Evolutionary conservation across 2,329 filamentous ascomycete genomes (phyloP), one percentile per base, ranked within the genome.

Genomic region (Dothidotthia symphoricarpi): DNA sequence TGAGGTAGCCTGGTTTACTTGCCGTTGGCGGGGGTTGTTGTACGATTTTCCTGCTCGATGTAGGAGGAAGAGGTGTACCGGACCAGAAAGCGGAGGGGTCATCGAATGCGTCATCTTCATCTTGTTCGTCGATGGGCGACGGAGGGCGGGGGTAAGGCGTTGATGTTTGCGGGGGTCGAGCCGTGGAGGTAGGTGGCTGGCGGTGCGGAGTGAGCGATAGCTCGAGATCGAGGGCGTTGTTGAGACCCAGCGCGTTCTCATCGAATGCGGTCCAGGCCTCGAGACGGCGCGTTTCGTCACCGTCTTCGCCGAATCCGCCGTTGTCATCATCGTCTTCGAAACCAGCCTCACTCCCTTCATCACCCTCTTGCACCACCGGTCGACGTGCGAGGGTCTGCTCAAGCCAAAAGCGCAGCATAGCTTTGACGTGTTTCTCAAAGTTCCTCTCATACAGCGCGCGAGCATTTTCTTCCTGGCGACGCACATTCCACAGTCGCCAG

Each of bases 341-440:
- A 30, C 29, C 32, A 2, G 43, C 45, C 3, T 39, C 19, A 22
- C 9, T 41, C 41, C 17, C 36, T 28, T 24, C 38, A 39, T n/a
- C 45, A 43, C 12, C 45, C 35, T 42, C 39, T 51, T 13, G 38
- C 43, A 24, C 40, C 46, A 40, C 45, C n/a, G 47, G 39, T 30
- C 59, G 41, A n/a, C 48, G 45, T 3, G 53, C 54, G 14, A 46
- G 26, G 25, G 73, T 67, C 36, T 70, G 72, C 12, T 74, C 71
- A 10, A 67, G 55, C 78, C 79, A 83, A 43, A 75, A 72, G 16
- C 74, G 68, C 32, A 82, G 61, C 67, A 81, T 76, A 19, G 71
- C 71, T 39, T 75, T 69, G 17, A 73, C 64, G 55, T 81, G 79
- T 45, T 76, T 76, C 37, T 76, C 70, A 25, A 75, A 68, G 44